Percentiles rank a stretch among this genome's conserved stretches.
phyloP scores from a whole-genome alignment of 192 early-diverging fungal genomes.

The Coemansia asiatica region DNA sequence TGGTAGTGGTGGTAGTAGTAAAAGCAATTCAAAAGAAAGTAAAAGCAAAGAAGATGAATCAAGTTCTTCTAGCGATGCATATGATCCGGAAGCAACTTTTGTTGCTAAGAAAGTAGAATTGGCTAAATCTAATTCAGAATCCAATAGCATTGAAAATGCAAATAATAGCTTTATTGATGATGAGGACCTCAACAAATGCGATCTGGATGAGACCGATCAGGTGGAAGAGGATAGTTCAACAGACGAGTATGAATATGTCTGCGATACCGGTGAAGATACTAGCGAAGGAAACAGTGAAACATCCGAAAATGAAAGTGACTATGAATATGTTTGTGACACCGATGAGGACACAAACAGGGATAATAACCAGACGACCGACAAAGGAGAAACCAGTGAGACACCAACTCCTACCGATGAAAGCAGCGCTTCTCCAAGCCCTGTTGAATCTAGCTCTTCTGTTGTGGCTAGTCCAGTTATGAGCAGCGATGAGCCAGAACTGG shows the following conservation, averaged over 20 bases:
- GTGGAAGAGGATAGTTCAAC: neutral
- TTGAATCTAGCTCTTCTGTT: neutral
- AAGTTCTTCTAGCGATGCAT: neutral
- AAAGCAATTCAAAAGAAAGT: neutral
- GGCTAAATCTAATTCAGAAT: neutral
- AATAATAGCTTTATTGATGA: neutral
- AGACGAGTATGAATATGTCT: constrained; percentile 1
- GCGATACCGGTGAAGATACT: neutral
- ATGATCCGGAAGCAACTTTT: neutral
- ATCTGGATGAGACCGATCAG: neutral
- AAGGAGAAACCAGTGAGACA: too few species aligned
- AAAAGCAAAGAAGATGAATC: neutral
- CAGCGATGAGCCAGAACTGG: constrained; percentile 2
- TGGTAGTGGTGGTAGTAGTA: neutral
- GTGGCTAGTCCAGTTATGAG: neutral
- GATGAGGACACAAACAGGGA: constrained; percentile 1
- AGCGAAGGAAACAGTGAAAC: neutral
- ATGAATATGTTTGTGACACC: constrained; percentile 10
- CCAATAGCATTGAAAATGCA: neutral
- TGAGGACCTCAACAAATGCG: neutral
- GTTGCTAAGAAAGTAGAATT: neutral
- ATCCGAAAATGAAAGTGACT: neutral
- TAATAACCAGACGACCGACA: neutral
- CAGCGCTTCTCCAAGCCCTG: neutral
- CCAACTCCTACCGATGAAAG: neutral